Percentiles rank a stretch among this genome's conserved stretches.
Evolutionary conservation across 345 rosid genomes (phyloP).

Genomic region (Turritis glabra): DNA sequence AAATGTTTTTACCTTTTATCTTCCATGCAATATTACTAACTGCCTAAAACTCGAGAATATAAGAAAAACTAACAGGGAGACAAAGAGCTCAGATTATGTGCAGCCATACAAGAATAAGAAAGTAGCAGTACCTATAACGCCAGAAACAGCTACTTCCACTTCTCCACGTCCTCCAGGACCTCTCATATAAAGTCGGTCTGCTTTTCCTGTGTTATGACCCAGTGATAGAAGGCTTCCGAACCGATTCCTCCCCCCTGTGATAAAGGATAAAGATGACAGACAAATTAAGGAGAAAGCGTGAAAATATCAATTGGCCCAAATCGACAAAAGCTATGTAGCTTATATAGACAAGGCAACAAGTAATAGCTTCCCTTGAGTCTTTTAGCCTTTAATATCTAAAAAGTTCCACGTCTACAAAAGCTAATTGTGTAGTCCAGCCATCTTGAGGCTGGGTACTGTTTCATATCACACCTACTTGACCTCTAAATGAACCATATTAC

Average conservation of each 20-base stretch:
- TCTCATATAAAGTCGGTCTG: slow-evolving; percentile 87
- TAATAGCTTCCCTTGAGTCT: background rate
- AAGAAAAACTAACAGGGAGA: background rate
- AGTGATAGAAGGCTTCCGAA: slow-evolving; percentile 81
- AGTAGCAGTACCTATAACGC: slow-evolving; percentile 62
- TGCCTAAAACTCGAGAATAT: background rate
- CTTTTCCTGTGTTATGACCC: slow-evolving; percentile 71
- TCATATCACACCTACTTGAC: background rate
- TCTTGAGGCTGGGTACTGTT: background rate
- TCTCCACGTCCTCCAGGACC: slow-evolving; percentile 99
- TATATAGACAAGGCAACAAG: background rate
- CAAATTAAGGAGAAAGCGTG: background rate
- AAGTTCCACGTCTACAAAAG: background rate
- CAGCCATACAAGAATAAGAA: slow-evolving; percentile 13
- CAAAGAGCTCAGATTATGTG: slow-evolving; percentile 2
- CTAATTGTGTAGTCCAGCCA: background rate
- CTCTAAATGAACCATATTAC: background rate
- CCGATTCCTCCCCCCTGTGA: slow-evolving; percentile 75
- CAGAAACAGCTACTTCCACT: slow-evolving; percentile 98
- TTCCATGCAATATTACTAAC: slow-evolving; percentile 9
- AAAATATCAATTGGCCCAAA: background rate
- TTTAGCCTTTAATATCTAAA: background rate
- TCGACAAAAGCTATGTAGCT: background rate
- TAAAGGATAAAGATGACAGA: background rate
- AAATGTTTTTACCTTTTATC: background rate